phyloP scores from a whole-genome alignment of 371 early-diverging fungal genomes.

The Syncephalis fuscata region DNA sequence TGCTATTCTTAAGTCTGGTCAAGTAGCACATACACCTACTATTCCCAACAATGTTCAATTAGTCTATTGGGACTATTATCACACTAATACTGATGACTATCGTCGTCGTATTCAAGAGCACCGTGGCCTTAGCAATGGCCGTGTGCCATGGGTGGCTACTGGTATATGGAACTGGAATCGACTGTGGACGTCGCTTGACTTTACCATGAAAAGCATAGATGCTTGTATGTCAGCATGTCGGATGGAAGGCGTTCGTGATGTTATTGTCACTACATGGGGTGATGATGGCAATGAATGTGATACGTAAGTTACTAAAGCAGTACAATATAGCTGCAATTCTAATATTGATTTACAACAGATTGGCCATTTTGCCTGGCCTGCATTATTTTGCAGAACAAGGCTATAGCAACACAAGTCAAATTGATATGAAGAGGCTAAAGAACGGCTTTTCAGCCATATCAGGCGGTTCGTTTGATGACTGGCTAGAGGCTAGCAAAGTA shows the following conservation, averaged over 20 bases:
- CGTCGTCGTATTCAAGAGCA: constrained; percentile 62
- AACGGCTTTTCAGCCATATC: constrained; percentile 57
- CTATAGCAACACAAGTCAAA: constrained; percentile 37
- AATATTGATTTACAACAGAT: not conserved
- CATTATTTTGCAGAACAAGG: constrained; percentile 61
- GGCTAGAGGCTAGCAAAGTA: constrained; percentile 5
- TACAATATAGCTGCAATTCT: too few relatives aligned
- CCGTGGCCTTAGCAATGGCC: constrained; percentile 19
- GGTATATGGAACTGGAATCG: constrained; percentile 78
- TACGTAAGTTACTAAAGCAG: constrained; percentile 18
- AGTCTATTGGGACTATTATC: constrained; percentile 82
- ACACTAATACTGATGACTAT: constrained; percentile 49
- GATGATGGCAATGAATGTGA: constrained; percentile 87
- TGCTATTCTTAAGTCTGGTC: too few relatives aligned
- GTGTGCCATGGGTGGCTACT: not conserved
- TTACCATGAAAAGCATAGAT: constrained; percentile 56
- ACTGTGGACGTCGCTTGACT: constrained; percentile 63
- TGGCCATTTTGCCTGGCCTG: constrained; percentile 42
- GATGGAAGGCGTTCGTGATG: constrained; percentile 38
- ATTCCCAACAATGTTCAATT: constrained; percentile 51
- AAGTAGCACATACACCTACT: constrained; percentile 5
- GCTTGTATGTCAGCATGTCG: constrained; percentile 45
- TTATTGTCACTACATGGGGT: constrained; percentile 75
- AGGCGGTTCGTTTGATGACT: constrained; percentile 62
- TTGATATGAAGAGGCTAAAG: constrained; percentile 33